phyloP scores from a whole-genome alignment of 495 filamentous ascomycete species.

The Talaromyces stipitatus region DNA sequence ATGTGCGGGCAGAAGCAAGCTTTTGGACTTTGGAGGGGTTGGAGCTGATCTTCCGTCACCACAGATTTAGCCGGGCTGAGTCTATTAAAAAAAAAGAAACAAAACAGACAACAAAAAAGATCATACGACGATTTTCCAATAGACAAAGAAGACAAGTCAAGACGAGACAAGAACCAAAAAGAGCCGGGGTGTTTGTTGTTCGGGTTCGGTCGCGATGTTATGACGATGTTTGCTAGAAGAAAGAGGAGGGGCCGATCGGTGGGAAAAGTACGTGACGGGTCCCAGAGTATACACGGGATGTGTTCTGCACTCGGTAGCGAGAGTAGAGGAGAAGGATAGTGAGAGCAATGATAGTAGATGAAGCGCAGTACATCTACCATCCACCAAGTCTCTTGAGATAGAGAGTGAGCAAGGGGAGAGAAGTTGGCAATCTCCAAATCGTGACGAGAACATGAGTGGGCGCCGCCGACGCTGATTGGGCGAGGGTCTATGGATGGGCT shows the following conservation, averaged over 20 bases:
- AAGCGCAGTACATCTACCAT: not conserved
- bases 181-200: not conserved
- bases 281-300: not conserved
- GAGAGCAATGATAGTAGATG: not conserved
- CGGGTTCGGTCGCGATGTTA: not conserved
- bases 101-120: not conserved
- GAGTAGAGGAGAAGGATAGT: not conserved
- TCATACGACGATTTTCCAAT: too few relatives aligned
- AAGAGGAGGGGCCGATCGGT: not conserved
- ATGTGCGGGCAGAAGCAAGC: not conserved
- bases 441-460: constrained; percentile 1
- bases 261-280: not conserved
- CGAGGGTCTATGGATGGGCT: too few relatives aligned
- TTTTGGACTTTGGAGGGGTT: constrained; percentile 2
- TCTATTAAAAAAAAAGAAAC: not conserved
- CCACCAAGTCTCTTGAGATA: not conserved
- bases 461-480: constrained; percentile 3
- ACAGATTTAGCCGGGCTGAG: not conserved
- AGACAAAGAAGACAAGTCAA: not conserved
- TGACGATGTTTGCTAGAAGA: not conserved
- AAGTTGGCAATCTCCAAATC: not conserved
- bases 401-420: not conserved
- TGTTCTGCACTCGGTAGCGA: not conserved
- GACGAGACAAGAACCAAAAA: not conserved
- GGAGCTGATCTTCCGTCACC: not conserved